Base-by-base conservation (phyloP, 1,284 basidiomycete genomes). In the Thecaphora thlaspeos region DNA sequence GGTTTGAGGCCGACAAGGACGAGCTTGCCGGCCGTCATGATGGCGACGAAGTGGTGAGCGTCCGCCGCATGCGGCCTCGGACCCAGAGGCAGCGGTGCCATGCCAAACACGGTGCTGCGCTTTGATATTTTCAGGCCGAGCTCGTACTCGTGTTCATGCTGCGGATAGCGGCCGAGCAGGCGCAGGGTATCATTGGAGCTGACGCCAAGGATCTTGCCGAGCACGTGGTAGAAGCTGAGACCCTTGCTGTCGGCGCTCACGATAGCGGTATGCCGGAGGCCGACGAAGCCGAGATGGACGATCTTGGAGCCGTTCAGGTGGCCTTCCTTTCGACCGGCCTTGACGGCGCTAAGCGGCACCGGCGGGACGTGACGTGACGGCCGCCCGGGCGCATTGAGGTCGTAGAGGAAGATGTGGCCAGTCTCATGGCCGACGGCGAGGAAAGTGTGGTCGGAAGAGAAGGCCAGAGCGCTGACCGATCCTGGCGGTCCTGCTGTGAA, bases 1-100 rank as follows among this genome's bases (percentile, higher is more conserved):
- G 95, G 95, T 72, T 91, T 93, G 62, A 99, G 79, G 2, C 91
- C 93, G 3, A 97, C 90, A 36, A 98, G 83, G 4, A 98, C 90
- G 15, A 98, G 81, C 75, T 98, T 98, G 22, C 86, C 83, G 0
- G 90, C 86, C 0, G 94, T 96, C 37, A 98, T 82, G 43, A 99
- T 80, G 0, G 93, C 92, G 26, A 91, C 83, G 30, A 97, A 82
- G 43, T 88, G 84, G 73, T 92, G 89, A n/a, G 81, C 71, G 75
- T 98, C 94, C 0, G 89, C 89, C 0, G 86, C 75, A 80, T 96
- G 90, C 2, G 85, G 80, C 0, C 81, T 76, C 0, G 87, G 84
- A 2, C 91, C 93, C 0, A 95, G 81, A 0, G 94, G 94, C 18
- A 98, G 81, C 7, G 92, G 87, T 7, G 84, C 82, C 82, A 91